Conservation (phyloP, 2,329 filamentous ascomycete species). For the Xylariomycetidae sp. region DNA sequence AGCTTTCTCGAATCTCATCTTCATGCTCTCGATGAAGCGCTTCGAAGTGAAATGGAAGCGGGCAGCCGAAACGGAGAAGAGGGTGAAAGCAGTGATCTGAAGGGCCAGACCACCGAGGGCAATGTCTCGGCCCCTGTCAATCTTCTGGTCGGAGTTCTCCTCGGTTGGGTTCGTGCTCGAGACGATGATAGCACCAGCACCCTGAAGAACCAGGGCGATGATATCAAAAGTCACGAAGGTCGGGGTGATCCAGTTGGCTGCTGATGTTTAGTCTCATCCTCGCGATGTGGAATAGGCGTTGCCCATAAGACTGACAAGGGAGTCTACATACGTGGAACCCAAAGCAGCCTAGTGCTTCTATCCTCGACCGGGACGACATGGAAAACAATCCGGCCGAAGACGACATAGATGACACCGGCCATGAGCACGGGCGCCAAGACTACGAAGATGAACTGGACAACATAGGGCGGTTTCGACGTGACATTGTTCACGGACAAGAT, state of each 20-base stretch:
- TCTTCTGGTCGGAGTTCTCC: conserved; percentile 21
- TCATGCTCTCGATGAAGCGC: conserved; percentile 25
- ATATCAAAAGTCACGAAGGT: conserved; percentile 26
- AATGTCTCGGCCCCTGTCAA: conserved; percentile 30
- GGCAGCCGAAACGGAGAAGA: conserved; percentile 38
- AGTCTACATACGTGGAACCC: conserved; percentile 25
- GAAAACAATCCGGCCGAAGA: conserved; percentile 33
- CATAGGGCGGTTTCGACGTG: conserved; percentile 19
- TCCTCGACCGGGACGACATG: conserved; percentile 28
- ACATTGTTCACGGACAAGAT: conserved; percentile 23
- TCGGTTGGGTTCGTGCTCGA: conserved; percentile 28
- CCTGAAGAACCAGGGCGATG: conserved; percentile 24
- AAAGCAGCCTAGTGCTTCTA: conserved; percentile 29
- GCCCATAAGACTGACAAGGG: no score
- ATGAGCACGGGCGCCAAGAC: conserved; percentile 33
- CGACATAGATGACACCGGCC: conserved; percentile 33
- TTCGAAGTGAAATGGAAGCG: conserved; percentile 41
- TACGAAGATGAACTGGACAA: conserved; percentile 31
- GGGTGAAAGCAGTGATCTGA: conserved; percentile 38
- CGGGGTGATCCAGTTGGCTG: conserved; percentile 24
- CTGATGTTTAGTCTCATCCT: not conserved
- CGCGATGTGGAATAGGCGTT: no score
- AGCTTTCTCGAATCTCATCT: conserved; percentile 21
- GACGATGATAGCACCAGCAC: conserved; percentile 32
- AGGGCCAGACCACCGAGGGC: conserved; percentile 34